Conservation (phyloP, 495 filamentous ascomycete genomes). For the Aspergillus avenaceus region DNA sequence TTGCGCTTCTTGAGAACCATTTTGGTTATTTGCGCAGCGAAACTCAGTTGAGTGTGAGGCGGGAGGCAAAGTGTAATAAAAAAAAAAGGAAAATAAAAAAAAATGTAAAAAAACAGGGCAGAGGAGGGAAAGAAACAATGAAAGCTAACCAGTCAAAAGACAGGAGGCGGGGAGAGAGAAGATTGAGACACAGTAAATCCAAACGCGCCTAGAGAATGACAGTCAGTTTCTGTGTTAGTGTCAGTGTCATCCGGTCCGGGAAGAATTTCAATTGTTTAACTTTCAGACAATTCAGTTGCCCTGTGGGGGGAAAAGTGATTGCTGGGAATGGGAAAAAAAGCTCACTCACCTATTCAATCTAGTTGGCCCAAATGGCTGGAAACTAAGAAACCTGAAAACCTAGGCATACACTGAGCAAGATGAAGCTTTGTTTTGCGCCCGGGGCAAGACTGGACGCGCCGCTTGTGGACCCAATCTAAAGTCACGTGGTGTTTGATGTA, state of each 20-base stretch:
- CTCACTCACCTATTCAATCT: background rate
- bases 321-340: background rate
- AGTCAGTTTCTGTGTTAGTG: background rate
- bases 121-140: slow-evolving; percentile 1
- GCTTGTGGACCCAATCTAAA: background rate
- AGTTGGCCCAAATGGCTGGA: background rate
- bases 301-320: background rate
- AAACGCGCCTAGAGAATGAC: slow-evolving; percentile 1
- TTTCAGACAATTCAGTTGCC: no score
- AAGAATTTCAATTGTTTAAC: no score
- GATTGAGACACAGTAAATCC: background rate
- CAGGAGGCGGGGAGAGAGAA: slow-evolving; percentile 3
- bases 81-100: slow-evolving; percentile 3
- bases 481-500: background rate
- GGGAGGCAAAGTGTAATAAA: slow-evolving; percentile 1
- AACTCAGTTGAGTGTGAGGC: background rate
- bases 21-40: background rate
- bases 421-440: slow-evolving; percentile 1
- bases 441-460: background rate
- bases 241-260: background rate
- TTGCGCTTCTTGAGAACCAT: slow-evolving; percentile 31
- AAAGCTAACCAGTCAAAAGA: slow-evolving; percentile 1
- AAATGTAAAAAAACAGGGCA: slow-evolving; percentile 1
- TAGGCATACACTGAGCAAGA: background rate
- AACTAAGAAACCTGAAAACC: background rate